Conservation (phyloP, 495 filamentous ascomycete species). For the Podospora comata region DNA sequence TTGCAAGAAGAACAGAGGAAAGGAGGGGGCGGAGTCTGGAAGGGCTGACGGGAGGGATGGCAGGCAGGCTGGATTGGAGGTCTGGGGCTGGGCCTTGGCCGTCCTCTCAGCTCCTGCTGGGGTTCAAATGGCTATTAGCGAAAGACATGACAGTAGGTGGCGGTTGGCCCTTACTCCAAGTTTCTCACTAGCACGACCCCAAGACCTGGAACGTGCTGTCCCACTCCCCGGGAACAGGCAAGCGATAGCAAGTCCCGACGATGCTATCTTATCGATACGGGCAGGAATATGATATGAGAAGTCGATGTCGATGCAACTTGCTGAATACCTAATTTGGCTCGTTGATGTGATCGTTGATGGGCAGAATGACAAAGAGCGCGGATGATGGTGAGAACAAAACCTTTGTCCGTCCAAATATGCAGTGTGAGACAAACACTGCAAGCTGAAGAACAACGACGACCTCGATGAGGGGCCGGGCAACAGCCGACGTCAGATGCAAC, state of each 20-base stretch:
- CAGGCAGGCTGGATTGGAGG: constrained; percentile 9
- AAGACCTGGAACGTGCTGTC: background rate
- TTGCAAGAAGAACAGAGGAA: background rate
- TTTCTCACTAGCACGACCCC: background rate
- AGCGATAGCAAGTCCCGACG: background rate
- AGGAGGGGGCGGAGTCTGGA: constrained; percentile 11
- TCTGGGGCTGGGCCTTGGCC: constrained; percentile 12
- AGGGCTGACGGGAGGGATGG: background rate
- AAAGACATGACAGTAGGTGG: background rate
- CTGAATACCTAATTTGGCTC: background rate
- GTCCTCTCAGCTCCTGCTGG: background rate
- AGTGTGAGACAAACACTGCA: constrained; percentile 1
- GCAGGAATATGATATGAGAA: background rate
- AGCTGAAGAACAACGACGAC: background rate
- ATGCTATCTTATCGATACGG: background rate
- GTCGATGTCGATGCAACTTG: background rate
- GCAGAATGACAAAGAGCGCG: background rate
- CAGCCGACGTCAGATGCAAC: constrained; percentile 28
- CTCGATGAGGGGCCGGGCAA: background rate
- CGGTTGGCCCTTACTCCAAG: background rate
- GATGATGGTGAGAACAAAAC: background rate
- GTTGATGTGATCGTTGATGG: background rate
- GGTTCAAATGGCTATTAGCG: background rate
- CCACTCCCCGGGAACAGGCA: constrained; percentile 2
- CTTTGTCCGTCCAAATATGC: background rate